phyloP scores from a whole-genome alignment of 148 eudicot genomes.

The Drosera capensis region DNA sequence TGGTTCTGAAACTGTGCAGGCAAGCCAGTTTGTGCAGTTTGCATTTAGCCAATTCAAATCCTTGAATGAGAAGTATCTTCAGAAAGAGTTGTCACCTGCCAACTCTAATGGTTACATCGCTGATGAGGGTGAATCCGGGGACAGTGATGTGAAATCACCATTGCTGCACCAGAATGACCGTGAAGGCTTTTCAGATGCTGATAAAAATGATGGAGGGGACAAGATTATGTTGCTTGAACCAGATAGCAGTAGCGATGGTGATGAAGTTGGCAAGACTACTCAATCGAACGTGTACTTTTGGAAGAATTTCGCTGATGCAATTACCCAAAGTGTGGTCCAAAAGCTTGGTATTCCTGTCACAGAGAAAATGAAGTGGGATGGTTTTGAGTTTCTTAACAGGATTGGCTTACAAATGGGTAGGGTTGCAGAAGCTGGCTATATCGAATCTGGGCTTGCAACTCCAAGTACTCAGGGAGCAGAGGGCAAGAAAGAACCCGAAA shows the following conservation, averaged over 20 bases:
- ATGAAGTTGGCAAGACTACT: conserved; percentile 16
- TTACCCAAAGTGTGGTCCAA: conserved; percentile 57
- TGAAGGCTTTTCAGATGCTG: conserved; percentile 21
- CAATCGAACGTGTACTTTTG: conserved; percentile 57
- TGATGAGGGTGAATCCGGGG: conserved; percentile 10
- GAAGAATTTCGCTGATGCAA: conserved; percentile 53
- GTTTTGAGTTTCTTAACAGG: conserved; percentile 50
- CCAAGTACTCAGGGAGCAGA: conserved; percentile 21
- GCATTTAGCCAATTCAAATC: conserved; percentile 74
- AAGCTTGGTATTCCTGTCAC: conserved; percentile 64
- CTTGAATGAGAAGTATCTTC: conserved; percentile 56
- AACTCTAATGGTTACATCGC: conserved; percentile 10
- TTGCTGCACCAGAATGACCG: conserved; percentile 7
- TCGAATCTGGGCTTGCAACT: conserved; percentile 90
- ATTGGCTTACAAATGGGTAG: conserved; percentile 49
- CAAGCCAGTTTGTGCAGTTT: conserved; percentile 80
- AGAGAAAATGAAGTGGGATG: conserved; percentile 85
- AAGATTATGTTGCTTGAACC: conserved; percentile 2
- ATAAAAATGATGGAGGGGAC: conserved; percentile 7
- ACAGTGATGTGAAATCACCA: conserved; percentile 17
- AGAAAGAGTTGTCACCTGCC: conserved; percentile 25
- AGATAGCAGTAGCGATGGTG: conserved; percentile 2
- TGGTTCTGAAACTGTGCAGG: conserved; percentile 84
- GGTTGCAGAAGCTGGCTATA: conserved; percentile 67
- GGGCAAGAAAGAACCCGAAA: conserved; percentile 15